Conservation (phyloP, 495 filamentous ascomycete genomes). For the Xanthoparmelia taractica region DNA sequence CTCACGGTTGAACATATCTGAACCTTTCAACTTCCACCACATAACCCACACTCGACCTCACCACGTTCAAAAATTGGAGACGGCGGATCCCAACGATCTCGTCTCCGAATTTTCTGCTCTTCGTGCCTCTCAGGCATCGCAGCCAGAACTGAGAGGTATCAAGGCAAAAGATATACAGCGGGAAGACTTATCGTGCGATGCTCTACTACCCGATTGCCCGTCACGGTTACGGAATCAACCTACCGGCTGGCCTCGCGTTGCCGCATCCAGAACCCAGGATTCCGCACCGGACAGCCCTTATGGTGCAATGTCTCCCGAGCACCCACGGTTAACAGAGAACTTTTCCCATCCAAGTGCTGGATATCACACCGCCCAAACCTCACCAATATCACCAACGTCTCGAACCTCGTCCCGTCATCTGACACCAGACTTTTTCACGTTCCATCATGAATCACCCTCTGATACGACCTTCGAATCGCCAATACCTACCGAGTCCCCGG, state of each 20-base stretch:
- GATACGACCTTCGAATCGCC: background rate
- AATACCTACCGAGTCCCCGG: background rate
- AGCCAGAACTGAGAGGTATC: constrained; percentile 53
- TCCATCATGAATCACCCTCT: constrained; percentile 7
- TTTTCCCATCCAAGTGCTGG: constrained; percentile 44
- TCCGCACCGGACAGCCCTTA: constrained; percentile 7
- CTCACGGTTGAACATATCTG: constrained; percentile 54
- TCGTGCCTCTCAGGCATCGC: constrained; percentile 57
- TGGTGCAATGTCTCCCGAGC: constrained; percentile 24
- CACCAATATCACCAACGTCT: constrained; percentile 30
- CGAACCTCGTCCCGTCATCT: constrained; percentile 22
- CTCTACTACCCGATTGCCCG: constrained; percentile 16
- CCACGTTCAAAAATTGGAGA: constrained; percentile 52
- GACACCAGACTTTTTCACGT: constrained; percentile 13
- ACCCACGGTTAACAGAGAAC: constrained; percentile 41
- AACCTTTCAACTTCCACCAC: constrained; percentile 84
- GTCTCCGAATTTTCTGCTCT: constrained; percentile 60
- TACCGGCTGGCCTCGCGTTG: background rate
- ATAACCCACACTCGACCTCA: constrained; percentile 66
- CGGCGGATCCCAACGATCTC: constrained; percentile 51
- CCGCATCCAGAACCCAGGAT: constrained; percentile 9
- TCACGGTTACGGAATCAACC: background rate
- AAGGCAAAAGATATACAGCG: constrained; percentile 58
- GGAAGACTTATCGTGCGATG: constrained; percentile 51
- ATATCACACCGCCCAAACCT: constrained; percentile 28